Evolutionary conservation across 495 filamentous ascomycete genomes (phyloP), one percentile per base, ranked within the genome.

Genomic region (Podospora tetraspora): DNA sequence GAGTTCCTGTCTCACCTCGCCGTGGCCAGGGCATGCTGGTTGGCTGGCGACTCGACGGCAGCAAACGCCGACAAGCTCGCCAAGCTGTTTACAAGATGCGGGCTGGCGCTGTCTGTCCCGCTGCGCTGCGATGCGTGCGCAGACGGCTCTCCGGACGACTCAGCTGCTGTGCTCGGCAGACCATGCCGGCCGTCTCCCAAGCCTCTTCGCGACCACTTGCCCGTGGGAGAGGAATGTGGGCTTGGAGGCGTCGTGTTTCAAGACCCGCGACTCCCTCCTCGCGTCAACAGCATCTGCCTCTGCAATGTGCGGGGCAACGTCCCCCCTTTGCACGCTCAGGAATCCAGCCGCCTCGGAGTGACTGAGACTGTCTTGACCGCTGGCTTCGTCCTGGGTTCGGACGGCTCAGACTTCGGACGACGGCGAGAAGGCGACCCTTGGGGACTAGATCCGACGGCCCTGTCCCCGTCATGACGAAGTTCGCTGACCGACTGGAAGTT

Each of bases 11-110:
- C 63, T 65, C 63, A 65, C 43, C 25, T 57, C 22, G 12, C 23
- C 25, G 24, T 21, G 43, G 12, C 19, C 24, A 65, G 19, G 52
- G 25, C 9, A 16, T 24, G 22, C 63, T 65, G 63, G 63, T 65
- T 65, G 63, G 63, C 16, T 52, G 43, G 43, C 43, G 43, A 52
- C 43, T 29, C 63, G 7, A 19, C 25, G 13, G 23, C 52, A 23
- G 56, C 16, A 65, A 65, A 58, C 63, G 63, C 19, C 56, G 19
- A 65, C 57, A 65, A 30, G 30, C 23, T 32, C 30, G 32, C 62
- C 30, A 52, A 52, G 43, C 43, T 19, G 43, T 52, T 52, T 19
- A 52, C 43, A 52, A 52, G 43, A 52, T 52, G 43, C 43, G 43
- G n/a, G 43, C 43, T 52, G 43, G 43, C 43, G 16, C 43, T 52